Evolutionary conservation across 768 basidiomycete species (phyloP), one percentile per base, ranked within the genome.

Genomic region (Leccinum imitatum): DNA sequence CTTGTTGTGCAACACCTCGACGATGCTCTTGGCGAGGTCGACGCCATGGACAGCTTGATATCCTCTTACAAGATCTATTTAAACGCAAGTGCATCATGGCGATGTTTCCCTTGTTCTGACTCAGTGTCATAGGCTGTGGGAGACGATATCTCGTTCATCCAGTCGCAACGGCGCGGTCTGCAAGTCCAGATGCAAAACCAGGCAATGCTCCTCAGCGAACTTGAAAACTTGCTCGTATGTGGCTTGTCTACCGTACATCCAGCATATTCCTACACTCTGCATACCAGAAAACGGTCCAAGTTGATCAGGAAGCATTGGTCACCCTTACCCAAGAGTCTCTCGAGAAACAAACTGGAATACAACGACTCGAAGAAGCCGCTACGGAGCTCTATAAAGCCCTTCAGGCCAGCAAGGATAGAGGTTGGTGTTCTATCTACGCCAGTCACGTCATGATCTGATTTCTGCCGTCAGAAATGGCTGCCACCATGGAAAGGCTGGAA

Each of bases 151-250:
- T 84, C 84, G 7, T 95, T 86, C 70, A 99, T 99, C 67, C 97
- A 98, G 75, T 91, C 91, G 1, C 96, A 98, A 73, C 95, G 96
- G 71, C 85, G 95, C 51, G 97, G 97, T 63, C 78, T 99, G 37
- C 97, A 99, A 75, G 95, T 98, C 4, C 96, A 98, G 69, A 98
- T 89, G 9, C 93, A 96, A 69, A 99, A 98, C 67, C 96, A 98
- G 73, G 83, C 88, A 23, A 86, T 87, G 15, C 79, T 99, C 9
- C 75, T 98, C 46, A 80, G 77, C 33, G 97, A 98, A 71, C 76
- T 99, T 11, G 88, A 95, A 72, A 91, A 92, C 67, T 79, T 99
- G 23, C 77, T 98, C 67, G 95, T 91, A 65, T 57, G 83, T 64
- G 27, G 57, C 54, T 19, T 17, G 15, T 64, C 23, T 44, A 23